Conservation (phyloP, 2,329 filamentous ascomycete genomes). For the Cercospora zeae-maydis region DNA sequence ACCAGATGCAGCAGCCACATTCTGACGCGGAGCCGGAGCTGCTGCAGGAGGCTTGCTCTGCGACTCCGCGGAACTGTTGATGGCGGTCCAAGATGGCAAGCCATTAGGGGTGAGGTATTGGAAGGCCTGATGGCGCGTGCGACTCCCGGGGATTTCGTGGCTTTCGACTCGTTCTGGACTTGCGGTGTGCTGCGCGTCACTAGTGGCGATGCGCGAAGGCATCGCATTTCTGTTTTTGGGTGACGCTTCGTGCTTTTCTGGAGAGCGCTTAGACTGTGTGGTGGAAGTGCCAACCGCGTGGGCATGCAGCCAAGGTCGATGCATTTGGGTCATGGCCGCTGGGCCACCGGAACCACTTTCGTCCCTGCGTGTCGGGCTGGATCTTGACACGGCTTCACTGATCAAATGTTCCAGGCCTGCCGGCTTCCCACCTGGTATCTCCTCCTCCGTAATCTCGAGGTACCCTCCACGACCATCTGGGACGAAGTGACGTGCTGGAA, state of each 20-base stretch:
- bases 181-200: background rate
- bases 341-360: background rate
- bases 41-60: background rate
- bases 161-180: background rate
- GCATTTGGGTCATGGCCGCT: background rate
- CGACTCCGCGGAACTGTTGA: slow-evolving; percentile 1
- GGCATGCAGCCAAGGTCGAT: background rate
- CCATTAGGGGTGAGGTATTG: slow-evolving; percentile 4
- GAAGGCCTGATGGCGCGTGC: background rate
- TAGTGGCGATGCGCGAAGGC: background rate
- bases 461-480: slow-evolving; percentile 26
- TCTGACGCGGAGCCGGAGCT: background rate
- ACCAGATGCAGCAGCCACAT: slow-evolving; percentile 1
- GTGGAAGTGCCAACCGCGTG: background rate
- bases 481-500: slow-evolving; percentile 52
- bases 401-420: background rate
- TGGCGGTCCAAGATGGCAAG: slow-evolving; percentile 10
- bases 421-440: slow-evolving; percentile 4
- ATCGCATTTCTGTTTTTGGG: background rate
- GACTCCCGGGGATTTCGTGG: background rate
- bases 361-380: background rate
- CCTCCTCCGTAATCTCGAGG: slow-evolving; percentile 11
- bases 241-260: background rate
- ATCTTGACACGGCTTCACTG: background rate
- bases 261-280: background rate